Base-by-base conservation (phyloP, 2,329 filamentous ascomycete species). In the Cytospora chrysosperma region DNA sequence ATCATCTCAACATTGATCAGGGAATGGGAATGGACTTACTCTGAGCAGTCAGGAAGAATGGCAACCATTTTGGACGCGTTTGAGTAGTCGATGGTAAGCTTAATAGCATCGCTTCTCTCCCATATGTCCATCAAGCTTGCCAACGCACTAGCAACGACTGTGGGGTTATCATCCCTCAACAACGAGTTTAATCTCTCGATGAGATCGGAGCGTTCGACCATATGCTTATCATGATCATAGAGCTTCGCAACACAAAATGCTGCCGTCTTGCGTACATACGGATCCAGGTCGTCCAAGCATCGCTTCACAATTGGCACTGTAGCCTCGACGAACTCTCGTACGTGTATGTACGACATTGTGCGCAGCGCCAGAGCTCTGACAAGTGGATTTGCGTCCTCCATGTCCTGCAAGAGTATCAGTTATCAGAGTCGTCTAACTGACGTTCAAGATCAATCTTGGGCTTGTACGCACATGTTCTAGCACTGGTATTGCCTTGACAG, bases 41-140 rank as follows among this genome's bases (percentile, higher is more conserved):
- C 95, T 21, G 95, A 98, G 78, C 95, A 98, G 75, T 99, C 95
- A 1, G 95, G 89, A 27, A 99, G 78, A 66, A 99, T 98, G 51
- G 95, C 93, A 40, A 98, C 93, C 82, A 99, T 95, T 79, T 99
- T 99, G 58, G 94, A 98, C 28, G 95, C 95, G 77, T 96, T 99
- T 67, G 88, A 87, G 74, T 99, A 98, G 78, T 99, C 95, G 70
- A 99, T 97, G 4, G 95, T 98, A 67, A 99, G 87, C 75, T 97
- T 97, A 76, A 99, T 99, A 64, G 91, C 92, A 76, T 98, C 94
- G 74, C 93, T 98, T 64, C 94, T 85, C 75, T 98, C 95, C 95
- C 95, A 99, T 56, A 99, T 98, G 76, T 99, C 95, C 86, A 97
- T 95, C 72, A 99, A 76, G 40, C 91, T 85, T 28, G 95, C 94